Evolutionary conservation across 2,329 filamentous ascomycete genomes (phyloP).

Genomic region (Arthrobotrys conoides): DNA sequence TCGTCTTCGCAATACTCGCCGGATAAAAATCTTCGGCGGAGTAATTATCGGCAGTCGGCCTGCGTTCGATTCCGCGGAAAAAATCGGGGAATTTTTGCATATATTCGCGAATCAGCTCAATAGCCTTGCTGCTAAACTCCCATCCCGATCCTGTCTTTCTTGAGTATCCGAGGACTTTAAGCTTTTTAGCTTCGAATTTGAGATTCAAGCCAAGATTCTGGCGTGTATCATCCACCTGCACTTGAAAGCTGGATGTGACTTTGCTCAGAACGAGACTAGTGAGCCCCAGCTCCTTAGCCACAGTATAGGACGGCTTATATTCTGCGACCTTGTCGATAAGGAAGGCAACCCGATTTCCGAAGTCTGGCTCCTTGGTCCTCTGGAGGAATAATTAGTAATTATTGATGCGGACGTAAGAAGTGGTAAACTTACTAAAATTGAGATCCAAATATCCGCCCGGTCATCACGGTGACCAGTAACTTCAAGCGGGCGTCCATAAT

Average conservation of each 20-base stretch:
- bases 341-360: conserved; percentile 80
- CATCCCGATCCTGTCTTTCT: conserved; percentile 87
- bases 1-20: conserved; percentile 78
- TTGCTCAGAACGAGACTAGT: conserved; percentile 93
- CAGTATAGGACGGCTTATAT: conserved; percentile 89
- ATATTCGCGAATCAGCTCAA: conserved; percentile 85
- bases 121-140: conserved; percentile 92
- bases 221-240: conserved; percentile 83
- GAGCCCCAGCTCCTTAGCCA: conserved; percentile 84
- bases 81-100: conserved; percentile 97
- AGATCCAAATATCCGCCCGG: conserved; percentile 84
- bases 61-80: conserved; percentile 86
- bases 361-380: conserved; percentile 82
- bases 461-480: conserved; percentile 80
- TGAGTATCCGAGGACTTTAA: conserved; percentile 96
- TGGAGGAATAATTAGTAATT: conserved; percentile 35
- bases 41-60: conserved; percentile 87
- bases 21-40: conserved; percentile 89
- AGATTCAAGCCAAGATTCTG: conserved; percentile 94
- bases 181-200: conserved; percentile 95
- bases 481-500: conserved; percentile 90
- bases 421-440: conserved; percentile 64
- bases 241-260: conserved; percentile 93
- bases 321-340: conserved; percentile 78
- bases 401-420: not conserved